Evolutionary conservation across 2,329 filamentous ascomycete species (phyloP), one percentile per base, ranked within the genome.

Genomic region (Aspergillus pseudoviridinutans): DNA sequence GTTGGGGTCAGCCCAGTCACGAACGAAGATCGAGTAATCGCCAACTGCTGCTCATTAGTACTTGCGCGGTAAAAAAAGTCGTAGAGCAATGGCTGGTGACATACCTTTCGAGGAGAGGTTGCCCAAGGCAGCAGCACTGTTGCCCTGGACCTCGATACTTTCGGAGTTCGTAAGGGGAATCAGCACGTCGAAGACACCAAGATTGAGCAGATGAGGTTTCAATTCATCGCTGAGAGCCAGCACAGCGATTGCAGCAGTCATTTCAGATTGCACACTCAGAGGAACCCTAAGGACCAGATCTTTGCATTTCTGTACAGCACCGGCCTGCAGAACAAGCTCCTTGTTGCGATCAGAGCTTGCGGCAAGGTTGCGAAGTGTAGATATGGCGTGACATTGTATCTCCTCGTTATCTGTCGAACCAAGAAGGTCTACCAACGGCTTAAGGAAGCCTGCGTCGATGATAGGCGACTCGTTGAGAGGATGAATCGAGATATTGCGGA

Each of bases 241-340:
- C 14, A 99, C 94, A 41, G 94, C 94, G 75, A 99, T 97, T 1
- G 94, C 94, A n/a, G 94, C 94, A 4, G 94, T 99, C 94, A 99
- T 99, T 75, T 99, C 94, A 1, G 92, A 97, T 73, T 99, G 94
- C 2, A 99, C 94, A 42, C 90, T 93, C 51, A 97, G 83, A 0
- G 94, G 92, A 2, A 97, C 94, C 56, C 95, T 88, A 20, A 99
- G 81, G 25, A 99, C 92, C 53, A 99, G 82, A 71, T 97, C 91
- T 77, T 97, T 97, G 86, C 94, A 99, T 75, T 97, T 97, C 72
- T 97, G 92, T 42, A 99, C 94, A 1, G 94, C 94, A 25, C 94
- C 94, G 35, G 94, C 94, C 75, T 97, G 92, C 51, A 99, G 80
- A 1, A 99, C 94, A n/a, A 99, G 83, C 58, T 95, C 90, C 79